phyloP scores from a whole-genome alignment of 2,329 filamentous ascomycete genomes.

The Exserohilum turcica region DNA sequence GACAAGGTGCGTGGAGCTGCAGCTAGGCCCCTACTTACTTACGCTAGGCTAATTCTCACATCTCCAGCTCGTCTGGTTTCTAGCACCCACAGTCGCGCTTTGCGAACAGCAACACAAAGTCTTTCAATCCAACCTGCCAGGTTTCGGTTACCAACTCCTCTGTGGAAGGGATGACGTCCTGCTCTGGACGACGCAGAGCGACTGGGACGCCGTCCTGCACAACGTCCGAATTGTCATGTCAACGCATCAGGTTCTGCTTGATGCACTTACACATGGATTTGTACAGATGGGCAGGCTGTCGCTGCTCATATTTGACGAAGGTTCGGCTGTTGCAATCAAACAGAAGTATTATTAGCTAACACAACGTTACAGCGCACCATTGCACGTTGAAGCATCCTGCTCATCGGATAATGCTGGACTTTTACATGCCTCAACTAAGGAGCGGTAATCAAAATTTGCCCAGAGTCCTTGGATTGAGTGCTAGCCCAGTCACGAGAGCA shows the following conservation, averaged over 20 bases:
- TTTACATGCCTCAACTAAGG: conserved; percentile 64
- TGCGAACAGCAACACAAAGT: conserved; percentile 52
- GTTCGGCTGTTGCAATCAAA: conserved; percentile 43
- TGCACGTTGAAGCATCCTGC: conserved; percentile 68
- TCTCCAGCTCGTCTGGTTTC: conserved; percentile 52
- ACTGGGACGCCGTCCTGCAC: conserved; percentile 70
- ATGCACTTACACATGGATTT: conserved; percentile 77
- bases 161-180: conserved; percentile 72
- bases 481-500: conserved; percentile 73
- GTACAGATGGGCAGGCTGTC: conserved; percentile 67
- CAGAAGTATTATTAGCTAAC: conserved; percentile 5
- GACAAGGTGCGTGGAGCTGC: conserved; percentile 39
- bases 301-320: conserved; percentile 83
- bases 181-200: conserved; percentile 68
- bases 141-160: conserved; percentile 65
- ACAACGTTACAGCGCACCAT: conserved; percentile 67
- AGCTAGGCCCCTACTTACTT: not conserved
- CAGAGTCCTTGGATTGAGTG: conserved; percentile 76
- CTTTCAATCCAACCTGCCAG: conserved; percentile 47
- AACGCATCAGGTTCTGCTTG: conserved; percentile 74
- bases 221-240: conserved; percentile 76
- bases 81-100: conserved; percentile 53
- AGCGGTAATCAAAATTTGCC: conserved; percentile 54
- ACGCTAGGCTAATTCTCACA: conserved; percentile 7
- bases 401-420: conserved; percentile 72